A percentile compares a stretch with the other conserved stretches of the same genome.
phyloP scores from a whole-genome alignment of 2,329 filamentous ascomycete species.

The Penicillium sp. region DNA sequence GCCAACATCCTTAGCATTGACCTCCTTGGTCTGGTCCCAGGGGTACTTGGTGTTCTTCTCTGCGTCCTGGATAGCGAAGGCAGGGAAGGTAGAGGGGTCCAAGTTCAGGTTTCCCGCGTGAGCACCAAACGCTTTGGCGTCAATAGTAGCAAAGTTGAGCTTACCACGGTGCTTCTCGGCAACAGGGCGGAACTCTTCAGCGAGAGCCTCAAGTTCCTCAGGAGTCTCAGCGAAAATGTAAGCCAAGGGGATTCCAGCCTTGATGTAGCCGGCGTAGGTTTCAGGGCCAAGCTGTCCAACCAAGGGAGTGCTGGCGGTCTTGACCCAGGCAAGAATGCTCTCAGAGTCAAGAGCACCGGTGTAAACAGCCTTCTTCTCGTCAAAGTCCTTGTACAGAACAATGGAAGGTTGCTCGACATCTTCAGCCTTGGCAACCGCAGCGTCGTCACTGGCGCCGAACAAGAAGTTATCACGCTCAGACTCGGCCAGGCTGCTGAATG shows the following conservation, averaged over 20 bases:
- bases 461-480: constrained; percentile 84
- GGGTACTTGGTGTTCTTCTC: constrained; percentile 97
- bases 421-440: constrained; percentile 79
- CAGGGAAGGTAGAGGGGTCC: constrained; percentile 88
- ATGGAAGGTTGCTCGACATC: constrained; percentile 81
- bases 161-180: constrained; percentile 89
- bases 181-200: constrained; percentile 74
- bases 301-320: constrained; percentile 79
- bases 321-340: constrained; percentile 76
- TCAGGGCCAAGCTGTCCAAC: constrained; percentile 96
- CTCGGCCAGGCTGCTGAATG: constrained; percentile 69
- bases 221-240: constrained; percentile 95
- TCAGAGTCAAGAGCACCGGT: constrained; percentile 76
- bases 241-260: constrained; percentile 82
- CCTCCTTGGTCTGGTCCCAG: constrained; percentile 76
- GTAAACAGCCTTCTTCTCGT: constrained; percentile 89
- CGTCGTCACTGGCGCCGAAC: constrained; percentile 84
- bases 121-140: constrained; percentile 88
- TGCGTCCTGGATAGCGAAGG: constrained; percentile 95
- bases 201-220: constrained; percentile 80
- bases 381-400: constrained; percentile 95
- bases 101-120: constrained; percentile 97
- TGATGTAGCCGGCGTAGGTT: constrained; percentile 93
- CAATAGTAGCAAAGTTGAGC: constrained; percentile 97
- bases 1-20: constrained; percentile 69